Percentiles rank a stretch among this genome's conserved stretches.
Conservation (phyloP, 352 stramenopile species). For the Globisporangium okanoganense region DNA sequence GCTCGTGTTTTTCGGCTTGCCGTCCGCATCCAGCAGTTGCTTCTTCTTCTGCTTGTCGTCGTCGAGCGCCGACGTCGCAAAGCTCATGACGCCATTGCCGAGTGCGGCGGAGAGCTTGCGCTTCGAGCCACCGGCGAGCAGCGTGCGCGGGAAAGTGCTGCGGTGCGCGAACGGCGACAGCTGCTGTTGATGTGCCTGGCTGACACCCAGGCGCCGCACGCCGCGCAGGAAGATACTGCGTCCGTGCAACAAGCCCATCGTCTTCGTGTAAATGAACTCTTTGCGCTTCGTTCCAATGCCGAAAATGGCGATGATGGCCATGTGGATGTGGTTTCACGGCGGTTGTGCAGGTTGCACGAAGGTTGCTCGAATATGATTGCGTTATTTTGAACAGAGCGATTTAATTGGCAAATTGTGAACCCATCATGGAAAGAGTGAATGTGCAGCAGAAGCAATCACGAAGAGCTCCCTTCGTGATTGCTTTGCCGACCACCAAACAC, state of each 20-base stretch:
- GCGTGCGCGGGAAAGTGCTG: not conserved
- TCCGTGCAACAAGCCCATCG: conserved; percentile 38
- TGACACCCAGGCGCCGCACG: conserved; percentile 25
- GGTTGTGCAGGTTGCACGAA: not conserved
- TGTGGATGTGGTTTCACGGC: not conserved
- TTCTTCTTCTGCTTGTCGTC: conserved; percentile 17
- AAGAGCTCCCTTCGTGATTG: not conserved
- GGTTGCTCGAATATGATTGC: not conserved
- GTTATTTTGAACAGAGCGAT: not conserved
- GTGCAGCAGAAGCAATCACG: not conserved
- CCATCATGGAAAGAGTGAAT: not conserved
- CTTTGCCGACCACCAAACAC: too few species aligned
- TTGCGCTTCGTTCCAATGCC: not conserved
- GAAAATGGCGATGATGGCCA: not conserved
- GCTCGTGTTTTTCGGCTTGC: conserved; percentile 25
- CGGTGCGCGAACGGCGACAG: not conserved
- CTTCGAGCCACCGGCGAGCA: conserved; percentile 9
- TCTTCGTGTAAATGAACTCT: not conserved
- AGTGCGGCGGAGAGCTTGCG: conserved; percentile 7
- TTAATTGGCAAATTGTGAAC: conserved; percentile 3
- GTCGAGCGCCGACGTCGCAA: conserved; percentile 28
- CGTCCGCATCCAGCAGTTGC: not conserved
- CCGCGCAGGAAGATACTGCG: conserved; percentile 38
- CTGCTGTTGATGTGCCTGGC: conserved; percentile 7
- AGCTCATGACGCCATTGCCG: conserved; percentile 23